Evolutionary conservation across 805 yeast species (phyloP).

Genomic region (Lachancea nothofagi): DNA sequence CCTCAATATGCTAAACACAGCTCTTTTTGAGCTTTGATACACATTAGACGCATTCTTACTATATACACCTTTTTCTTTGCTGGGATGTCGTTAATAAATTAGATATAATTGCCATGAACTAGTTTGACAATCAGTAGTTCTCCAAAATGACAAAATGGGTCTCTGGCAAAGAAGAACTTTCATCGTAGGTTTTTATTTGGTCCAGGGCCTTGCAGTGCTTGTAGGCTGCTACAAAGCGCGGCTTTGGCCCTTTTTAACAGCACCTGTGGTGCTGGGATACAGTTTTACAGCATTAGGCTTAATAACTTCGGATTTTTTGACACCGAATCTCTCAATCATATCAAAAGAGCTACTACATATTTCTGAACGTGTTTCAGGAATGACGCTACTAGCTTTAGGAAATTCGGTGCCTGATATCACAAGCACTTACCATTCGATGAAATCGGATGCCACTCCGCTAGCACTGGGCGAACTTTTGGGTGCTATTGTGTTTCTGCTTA

Average conservation of each 20-base stretch:
- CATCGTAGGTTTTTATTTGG: slow-evolving; percentile 5
- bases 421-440: slow-evolving; percentile 78
- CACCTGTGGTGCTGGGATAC: slow-evolving; percentile 27
- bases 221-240: not conserved
- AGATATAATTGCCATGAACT: too few relatives aligned
- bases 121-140: too few relatives aligned
- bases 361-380: slow-evolving; percentile 75
- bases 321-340: slow-evolving; percentile 69
- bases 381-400: slow-evolving; percentile 84
- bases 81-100: too few relatives aligned
- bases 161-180: slow-evolving; percentile 36
- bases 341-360: slow-evolving; percentile 52
- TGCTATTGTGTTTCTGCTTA: slow-evolving; percentile 75
- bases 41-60: too few relatives aligned
- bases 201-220: not conserved
- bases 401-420: slow-evolving; percentile 90
- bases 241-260: slow-evolving; percentile 8
- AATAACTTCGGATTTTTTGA: slow-evolving; percentile 75
- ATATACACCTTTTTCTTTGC: too few relatives aligned
- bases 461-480: slow-evolving; percentile 92
- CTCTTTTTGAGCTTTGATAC: not conserved
- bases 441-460: slow-evolving; percentile 60
- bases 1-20: slow-evolving; percentile 37
- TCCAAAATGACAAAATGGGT: too few relatives aligned
- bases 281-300: slow-evolving; percentile 64